Evolutionary conservation across 2,329 filamentous ascomycete species (phyloP).

Genomic region (Aspergillus sp.): DNA sequence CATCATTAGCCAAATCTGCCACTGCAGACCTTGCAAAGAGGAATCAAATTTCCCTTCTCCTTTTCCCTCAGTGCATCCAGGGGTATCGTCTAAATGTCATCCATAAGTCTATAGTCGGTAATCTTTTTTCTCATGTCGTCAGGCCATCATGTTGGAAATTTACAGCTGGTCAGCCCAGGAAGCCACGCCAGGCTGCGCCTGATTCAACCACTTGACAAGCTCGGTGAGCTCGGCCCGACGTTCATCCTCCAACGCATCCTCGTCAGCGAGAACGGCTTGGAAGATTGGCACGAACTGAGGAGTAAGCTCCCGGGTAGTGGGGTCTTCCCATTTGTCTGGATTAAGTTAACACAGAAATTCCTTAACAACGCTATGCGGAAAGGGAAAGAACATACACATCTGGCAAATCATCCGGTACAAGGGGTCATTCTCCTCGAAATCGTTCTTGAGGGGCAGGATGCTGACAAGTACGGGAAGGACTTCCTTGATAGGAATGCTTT

Average conservation of each 20-base stretch:
- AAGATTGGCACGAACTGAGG: constrained; percentile 41
- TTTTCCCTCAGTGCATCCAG: constrained; percentile 5
- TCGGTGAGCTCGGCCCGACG: constrained; percentile 39
- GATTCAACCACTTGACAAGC: constrained; percentile 42
- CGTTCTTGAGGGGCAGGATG: constrained; percentile 79
- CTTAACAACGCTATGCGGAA: neutral
- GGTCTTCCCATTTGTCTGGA: constrained; percentile 40
- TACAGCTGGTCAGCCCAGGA: constrained; percentile 34
- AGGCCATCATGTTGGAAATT: constrained; percentile 6
- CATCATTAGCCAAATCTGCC: constrained; percentile 4
- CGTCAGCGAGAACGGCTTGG: constrained; percentile 38
- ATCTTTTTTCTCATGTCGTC: constrained; percentile 17
- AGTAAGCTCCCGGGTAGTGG: constrained; percentile 39
- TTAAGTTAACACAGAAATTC: constrained; percentile 7
- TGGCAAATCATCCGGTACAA: constrained; percentile 84
- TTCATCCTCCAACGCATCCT: constrained; percentile 42
- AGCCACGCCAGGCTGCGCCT: constrained; percentile 34
- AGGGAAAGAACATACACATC: constrained; percentile 55
- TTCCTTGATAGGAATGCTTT: constrained; percentile 68
- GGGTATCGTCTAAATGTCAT: constrained; percentile 28
- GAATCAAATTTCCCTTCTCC: neutral
- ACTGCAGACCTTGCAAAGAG: constrained; percentile 6
- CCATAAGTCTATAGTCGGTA: constrained; percentile 21
- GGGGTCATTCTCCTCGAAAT: constrained; percentile 93
- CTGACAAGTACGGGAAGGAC: constrained; percentile 73